Evolutionary conservation across 352 stramenopile genomes (phyloP).

Genomic region (Pythium aquatile): DNA sequence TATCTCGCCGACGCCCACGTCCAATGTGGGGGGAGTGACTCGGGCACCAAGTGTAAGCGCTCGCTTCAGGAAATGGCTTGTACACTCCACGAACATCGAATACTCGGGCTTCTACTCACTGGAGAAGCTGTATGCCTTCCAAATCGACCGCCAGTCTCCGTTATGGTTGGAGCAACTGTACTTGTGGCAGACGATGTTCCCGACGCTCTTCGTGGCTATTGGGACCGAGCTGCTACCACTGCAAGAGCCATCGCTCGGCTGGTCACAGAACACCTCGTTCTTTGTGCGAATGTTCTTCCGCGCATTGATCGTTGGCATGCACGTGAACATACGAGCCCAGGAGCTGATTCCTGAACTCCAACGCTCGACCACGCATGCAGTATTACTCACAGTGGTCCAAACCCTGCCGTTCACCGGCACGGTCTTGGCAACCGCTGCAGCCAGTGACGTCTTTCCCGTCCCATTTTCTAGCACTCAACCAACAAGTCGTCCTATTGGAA

Average conservation of each 20-base stretch:
- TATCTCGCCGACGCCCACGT: neutral
- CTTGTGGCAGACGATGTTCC: neutral
- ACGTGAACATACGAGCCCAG: conserved; percentile 14
- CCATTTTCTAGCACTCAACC: conserved; percentile 25
- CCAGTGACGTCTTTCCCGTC: conserved; percentile 30
- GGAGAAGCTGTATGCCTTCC: conserved; percentile 12
- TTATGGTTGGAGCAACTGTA: neutral
- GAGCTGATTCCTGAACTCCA: conserved; percentile 32
- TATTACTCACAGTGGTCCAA: conserved; percentile 6
- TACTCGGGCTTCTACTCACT: conserved; percentile 19
- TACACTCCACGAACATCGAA: conserved; percentile 10
- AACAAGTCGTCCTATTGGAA: conserved; percentile 9
- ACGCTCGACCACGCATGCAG: conserved; percentile 9
- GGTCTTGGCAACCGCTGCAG: conserved; percentile 18
- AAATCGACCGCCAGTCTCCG: neutral
- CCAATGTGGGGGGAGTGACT: neutral
- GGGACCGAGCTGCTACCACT: conserved; percentile 10
- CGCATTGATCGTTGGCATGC: conserved; percentile 17
- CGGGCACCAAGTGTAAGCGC: neutral
- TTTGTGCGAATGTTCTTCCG: conserved; percentile 31
- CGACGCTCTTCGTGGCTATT: neutral
- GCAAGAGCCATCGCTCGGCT: conserved; percentile 7
- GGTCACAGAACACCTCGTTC: conserved; percentile 19
- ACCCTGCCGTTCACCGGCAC: conserved; percentile 26
- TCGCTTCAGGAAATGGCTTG: neutral